Conservation (phyloP, 257 asterid species). For the Henckelia pumila region DNA sequence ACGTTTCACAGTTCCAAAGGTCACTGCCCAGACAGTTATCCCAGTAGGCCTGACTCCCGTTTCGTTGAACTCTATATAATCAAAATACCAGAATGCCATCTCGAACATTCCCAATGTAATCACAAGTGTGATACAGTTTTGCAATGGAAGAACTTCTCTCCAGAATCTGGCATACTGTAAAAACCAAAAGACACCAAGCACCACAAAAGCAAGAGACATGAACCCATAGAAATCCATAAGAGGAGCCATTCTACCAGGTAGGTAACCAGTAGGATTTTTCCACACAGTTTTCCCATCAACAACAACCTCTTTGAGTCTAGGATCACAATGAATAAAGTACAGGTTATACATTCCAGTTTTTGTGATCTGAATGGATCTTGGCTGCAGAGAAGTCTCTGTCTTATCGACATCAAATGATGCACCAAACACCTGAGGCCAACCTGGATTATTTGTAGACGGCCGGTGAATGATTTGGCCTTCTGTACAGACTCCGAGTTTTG, state of each 20-base stretch:
- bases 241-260: conserved; percentile 99
- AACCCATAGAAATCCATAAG: conserved; percentile 79
- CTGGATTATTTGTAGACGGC: conserved; percentile 66
- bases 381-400: conserved; percentile 48
- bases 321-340: conserved; percentile 89
- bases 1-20: conserved; percentile 87
- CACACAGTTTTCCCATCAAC: conserved; percentile 85
- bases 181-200: conserved; percentile 92
- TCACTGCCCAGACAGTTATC: conserved; percentile 91
- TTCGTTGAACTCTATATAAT: conserved; percentile 84
- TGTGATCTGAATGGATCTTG: conserved; percentile 66
- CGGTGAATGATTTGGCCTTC: conserved; percentile 81
- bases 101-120: conserved; percentile 92
- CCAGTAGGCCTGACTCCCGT: conserved; percentile 85
- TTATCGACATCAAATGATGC: conserved; percentile 58
- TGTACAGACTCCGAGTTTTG: conserved; percentile 90
- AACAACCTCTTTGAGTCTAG: conserved; percentile 59
- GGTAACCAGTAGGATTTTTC: conserved; percentile 91
- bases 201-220: conserved; percentile 83
- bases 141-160: conserved; percentile 89
- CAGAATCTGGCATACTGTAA: conserved; percentile 87
- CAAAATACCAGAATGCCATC: conserved; percentile 96
- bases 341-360: conserved; percentile 94
- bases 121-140: conserved; percentile 81
- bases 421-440: conserved; percentile 89